Base-by-base conservation (phyloP, 352 stramenopile species). In the Aphanomyces euteiches region DNA sequence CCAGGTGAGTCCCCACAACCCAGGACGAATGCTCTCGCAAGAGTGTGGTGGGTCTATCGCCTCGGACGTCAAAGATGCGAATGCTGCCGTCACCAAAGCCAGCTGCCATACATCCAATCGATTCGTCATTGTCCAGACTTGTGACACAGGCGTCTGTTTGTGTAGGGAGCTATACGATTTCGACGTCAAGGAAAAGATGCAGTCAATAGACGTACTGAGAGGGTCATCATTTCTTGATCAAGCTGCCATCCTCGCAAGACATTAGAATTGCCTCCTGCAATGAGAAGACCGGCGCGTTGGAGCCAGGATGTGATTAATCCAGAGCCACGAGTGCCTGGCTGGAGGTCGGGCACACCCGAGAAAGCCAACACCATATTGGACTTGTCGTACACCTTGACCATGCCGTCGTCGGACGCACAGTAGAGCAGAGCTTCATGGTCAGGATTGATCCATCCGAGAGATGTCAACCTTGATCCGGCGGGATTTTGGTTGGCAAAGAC, bases 391-490 rank as follows among this genome's bases (percentile, higher is more conserved):
- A 99, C 87, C 37, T 97, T 89, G 50, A 99, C 96, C 3, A 98
- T 90, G 4, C 97, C 97, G 75, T 99, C 97, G 69, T 98, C 97
- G 21, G 90, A 98, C 19, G 93, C 97, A 47, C 94, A 96, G 5
- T 98, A 89, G 41, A 99, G 80, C 3, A 99, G 78, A 58, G 92
- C 97, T 71, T 96, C 84, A 38, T 92, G 85, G 1, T 80, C 81
- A 77, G 98, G 92, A 79, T 99, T 99, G 48, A 99, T 97, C 97
- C 97, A 99, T 48, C 80, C 87, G 28, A 98, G 81, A 0, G 95
- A 93, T 37, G 97, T 99, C 72, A 99, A 89, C 28, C 95, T 78
- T 36, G 87, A 94, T 83, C 86, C 85, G 3, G 77, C 74, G 3
- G 85, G 83, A 69, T 96, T 95, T 54, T 85, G 84, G 77, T 97